Percentiles rank a stretch among this genome's conserved stretches.
These are phyloP conservation scores for Metschnikowia koreensis DNA, from an alignment of 805 yeast genomes.

Conservation along the genomic window DNA sequence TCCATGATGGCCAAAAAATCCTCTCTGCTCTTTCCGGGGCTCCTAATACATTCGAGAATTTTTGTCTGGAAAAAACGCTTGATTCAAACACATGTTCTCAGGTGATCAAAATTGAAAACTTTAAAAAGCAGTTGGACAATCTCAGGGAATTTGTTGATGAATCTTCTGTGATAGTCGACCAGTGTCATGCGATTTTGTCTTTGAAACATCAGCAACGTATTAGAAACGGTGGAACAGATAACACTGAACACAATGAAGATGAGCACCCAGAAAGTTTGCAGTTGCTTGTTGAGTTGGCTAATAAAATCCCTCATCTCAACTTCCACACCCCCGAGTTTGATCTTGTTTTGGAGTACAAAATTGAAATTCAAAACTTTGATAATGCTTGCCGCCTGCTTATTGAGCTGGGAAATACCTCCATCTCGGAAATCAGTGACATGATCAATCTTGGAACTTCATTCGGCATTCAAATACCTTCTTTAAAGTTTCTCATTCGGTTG, in stretches of 20 bases:
- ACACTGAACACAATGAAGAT: conserved; percentile 21
- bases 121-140: conserved; percentile 24
- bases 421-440: conserved; percentile 51
- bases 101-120: conserved; percentile 17
- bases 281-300: conserved; percentile 19
- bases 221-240: conserved; percentile 25
- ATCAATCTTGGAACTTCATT: conserved; percentile 58
- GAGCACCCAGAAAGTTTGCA: conserved; percentile 20
- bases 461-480: conserved; percentile 54
- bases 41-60: conserved; percentile 11
- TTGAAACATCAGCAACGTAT: conserved; percentile 53
- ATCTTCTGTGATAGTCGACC: conserved; percentile 52
- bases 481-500: conserved; percentile 36
- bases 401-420: conserved; percentile 29
- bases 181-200: conserved; percentile 52
- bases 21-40: conserved; percentile 35
- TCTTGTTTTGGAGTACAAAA: conserved; percentile 52
- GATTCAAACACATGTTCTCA: neutral
- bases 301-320: conserved; percentile 47
- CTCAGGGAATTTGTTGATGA: conserved; percentile 43
- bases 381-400: conserved; percentile 41
- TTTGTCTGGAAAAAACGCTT: conserved; percentile 7
- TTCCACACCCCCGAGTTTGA: conserved; percentile 59
- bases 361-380: conserved; percentile 52
- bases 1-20: conserved; percentile 56